A percentile compares a stretch with the other conserved stretches of the same genome.
Evolutionary conservation across 257 asterid genomes (phyloP).

Genomic region (Nicotiana noctiflora): DNA sequence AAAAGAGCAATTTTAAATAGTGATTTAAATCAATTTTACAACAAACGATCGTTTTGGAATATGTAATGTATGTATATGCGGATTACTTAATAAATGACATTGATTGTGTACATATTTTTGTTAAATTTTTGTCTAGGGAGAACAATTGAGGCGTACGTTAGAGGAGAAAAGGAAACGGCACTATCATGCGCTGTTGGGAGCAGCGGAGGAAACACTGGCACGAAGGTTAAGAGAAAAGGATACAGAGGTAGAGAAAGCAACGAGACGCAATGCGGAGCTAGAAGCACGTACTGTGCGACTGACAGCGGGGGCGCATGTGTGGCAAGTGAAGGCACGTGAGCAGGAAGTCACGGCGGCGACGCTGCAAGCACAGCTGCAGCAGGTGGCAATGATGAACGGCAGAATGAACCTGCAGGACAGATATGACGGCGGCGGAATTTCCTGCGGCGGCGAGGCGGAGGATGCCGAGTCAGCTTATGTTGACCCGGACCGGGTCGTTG

Average conservation of each 20-base stretch:
- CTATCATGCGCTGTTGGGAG: conserved; percentile 19
- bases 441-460: conserved; percentile 22
- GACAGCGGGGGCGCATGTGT: conserved; percentile 31
- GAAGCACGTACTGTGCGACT: conserved; percentile 28
- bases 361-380: conserved; percentile 34
- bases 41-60: background rate
- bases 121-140: conserved; percentile 20
- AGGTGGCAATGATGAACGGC: conserved; percentile 21
- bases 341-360: conserved; percentile 31
- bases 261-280: conserved; percentile 26
- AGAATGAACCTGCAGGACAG: conserved; percentile 12
- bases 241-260: conserved; percentile 30
- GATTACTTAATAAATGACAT: background rate
- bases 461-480: conserved; percentile 43
- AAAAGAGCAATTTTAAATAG: background rate
- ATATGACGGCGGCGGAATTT: background rate
- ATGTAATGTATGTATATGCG: background rate
- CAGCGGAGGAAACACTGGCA: conserved; percentile 28
- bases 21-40: no score
- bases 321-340: conserved; percentile 27
- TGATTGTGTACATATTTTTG: background rate
- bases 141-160: conserved; percentile 24
- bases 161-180: conserved; percentile 35
- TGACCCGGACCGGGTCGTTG: conserved; percentile 45
- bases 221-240: conserved; percentile 31